Evolutionary conservation across 352 stramenopile genomes (phyloP).

Genomic region (Phytopythium boreale): DNA sequence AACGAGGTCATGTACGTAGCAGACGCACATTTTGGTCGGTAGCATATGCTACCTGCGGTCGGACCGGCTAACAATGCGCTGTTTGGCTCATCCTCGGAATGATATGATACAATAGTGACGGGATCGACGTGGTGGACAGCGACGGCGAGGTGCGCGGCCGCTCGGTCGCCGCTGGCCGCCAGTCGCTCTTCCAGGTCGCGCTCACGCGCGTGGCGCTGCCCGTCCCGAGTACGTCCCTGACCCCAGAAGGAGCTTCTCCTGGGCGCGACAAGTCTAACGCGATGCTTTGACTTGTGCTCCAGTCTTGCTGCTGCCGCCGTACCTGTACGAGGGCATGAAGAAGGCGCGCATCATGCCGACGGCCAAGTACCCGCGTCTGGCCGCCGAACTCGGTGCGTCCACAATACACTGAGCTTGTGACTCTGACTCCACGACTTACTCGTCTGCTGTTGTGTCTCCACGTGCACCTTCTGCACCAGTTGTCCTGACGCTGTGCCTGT

Average conservation of each 20-base stretch:
- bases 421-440: slow-evolving; percentile 1
- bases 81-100: not conserved
- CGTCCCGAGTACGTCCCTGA: slow-evolving; percentile 61
- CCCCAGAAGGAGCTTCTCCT: not conserved
- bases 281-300: slow-evolving; percentile 6
- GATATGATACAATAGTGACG: slow-evolving; percentile 36
- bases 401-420: not conserved
- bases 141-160: slow-evolving; percentile 76
- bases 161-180: slow-evolving; percentile 70
- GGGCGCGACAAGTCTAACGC: not conserved
- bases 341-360: slow-evolving; percentile 72
- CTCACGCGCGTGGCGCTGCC: slow-evolving; percentile 76
- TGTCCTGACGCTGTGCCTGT: slow-evolving; percentile 76
- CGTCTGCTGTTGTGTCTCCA: not conserved
- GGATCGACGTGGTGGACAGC: slow-evolving; percentile 83
- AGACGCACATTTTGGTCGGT: too few species aligned
- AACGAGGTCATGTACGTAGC: slow-evolving; percentile 76
- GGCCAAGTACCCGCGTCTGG: slow-evolving; percentile 63
- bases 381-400: slow-evolving; percentile 67
- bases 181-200: slow-evolving; percentile 78
- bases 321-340: slow-evolving; percentile 77
- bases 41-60: too few species aligned
- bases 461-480: slow-evolving; percentile 17
- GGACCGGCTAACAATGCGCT: not conserved
- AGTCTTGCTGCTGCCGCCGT: slow-evolving; percentile 81